Percentiles rank a stretch among this genome's conserved stretches.
phyloP scores from a whole-genome alignment of 2,329 filamentous ascomycete species.

The Alternaria viburni region DNA sequence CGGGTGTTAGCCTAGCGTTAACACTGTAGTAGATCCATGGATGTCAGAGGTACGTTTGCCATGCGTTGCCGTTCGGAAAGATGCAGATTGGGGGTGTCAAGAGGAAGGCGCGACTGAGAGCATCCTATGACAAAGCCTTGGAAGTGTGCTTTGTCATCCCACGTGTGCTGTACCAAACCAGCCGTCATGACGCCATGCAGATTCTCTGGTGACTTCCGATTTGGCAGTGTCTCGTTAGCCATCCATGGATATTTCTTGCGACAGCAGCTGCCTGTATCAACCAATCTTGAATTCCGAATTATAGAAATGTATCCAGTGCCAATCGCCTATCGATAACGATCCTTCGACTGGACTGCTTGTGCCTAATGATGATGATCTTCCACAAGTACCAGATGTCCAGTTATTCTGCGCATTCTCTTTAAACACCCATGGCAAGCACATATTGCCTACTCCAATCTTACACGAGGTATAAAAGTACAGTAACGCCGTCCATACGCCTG shows the following conservation, averaged over 20 bases:
- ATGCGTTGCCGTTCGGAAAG: not conserved
- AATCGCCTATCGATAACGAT: not conserved
- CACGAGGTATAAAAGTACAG: conserved; percentile 8
- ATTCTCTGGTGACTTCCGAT: not conserved
- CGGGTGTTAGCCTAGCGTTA: not conserved
- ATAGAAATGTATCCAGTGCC: not conserved
- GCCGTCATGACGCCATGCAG: not conserved
- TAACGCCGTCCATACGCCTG: conserved; percentile 9
- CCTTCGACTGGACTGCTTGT: not conserved
- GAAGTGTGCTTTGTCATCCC: not conserved
- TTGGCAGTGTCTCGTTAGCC: not conserved
- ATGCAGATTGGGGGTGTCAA: not conserved
- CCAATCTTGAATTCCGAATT: not conserved
- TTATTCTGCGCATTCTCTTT: not conserved
- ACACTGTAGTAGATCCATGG: not conserved
- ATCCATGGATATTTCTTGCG: too few relatives aligned
- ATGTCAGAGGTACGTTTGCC: not conserved
- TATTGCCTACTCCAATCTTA: not conserved
- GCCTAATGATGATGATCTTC: not conserved
- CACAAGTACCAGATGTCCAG: not conserved
- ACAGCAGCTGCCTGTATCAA: not conserved
- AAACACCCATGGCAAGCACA: not conserved
- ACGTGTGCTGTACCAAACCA: not conserved
- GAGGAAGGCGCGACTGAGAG: not conserved
- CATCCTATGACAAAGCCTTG: not conserved